Evolutionary conservation across 768 basidiomycete species (phyloP).

Genomic region (Kwoniella mangroviensis): DNA sequence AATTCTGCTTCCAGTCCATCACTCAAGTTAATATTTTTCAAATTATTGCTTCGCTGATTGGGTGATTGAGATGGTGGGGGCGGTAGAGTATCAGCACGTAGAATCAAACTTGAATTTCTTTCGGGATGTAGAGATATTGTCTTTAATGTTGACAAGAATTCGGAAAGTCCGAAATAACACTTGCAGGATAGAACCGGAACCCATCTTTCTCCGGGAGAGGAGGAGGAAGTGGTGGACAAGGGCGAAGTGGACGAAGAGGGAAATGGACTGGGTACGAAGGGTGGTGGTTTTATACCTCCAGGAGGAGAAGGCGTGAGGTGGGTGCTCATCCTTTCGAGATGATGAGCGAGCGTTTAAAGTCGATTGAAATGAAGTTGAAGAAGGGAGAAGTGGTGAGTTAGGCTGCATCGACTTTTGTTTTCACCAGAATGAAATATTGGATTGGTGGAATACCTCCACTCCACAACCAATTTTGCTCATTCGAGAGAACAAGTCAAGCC

Average conservation of each 20-base stretch:
- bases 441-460: background rate
- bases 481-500: no score
- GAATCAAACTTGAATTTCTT: slow-evolving; percentile 86
- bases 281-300: slow-evolving; percentile 6
- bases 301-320: background rate
- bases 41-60: no score
- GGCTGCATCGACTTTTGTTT: background rate
- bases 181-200: slow-evolving; percentile 7
- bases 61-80: no score
- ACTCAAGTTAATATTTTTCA: no score
- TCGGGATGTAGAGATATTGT: slow-evolving; percentile 87
- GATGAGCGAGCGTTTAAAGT: no score
- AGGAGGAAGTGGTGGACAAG: background rate
- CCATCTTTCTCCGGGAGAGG: slow-evolving; percentile 11
- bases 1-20: slow-evolving; percentile 43
- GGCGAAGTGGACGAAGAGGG: background rate
- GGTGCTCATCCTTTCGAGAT: background rate
- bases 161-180: slow-evolving; percentile 38
- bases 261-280: background rate
- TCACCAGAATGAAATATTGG: background rate
- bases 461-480: background rate
- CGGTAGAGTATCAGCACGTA: slow-evolving; percentile 72
- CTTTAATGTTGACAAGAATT: slow-evolving; percentile 70
- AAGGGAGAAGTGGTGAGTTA: no score
- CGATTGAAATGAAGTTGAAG: no score